phyloP scores from a whole-genome alignment of 257 asterid genomes.

The Primulina huaijiensis region DNA sequence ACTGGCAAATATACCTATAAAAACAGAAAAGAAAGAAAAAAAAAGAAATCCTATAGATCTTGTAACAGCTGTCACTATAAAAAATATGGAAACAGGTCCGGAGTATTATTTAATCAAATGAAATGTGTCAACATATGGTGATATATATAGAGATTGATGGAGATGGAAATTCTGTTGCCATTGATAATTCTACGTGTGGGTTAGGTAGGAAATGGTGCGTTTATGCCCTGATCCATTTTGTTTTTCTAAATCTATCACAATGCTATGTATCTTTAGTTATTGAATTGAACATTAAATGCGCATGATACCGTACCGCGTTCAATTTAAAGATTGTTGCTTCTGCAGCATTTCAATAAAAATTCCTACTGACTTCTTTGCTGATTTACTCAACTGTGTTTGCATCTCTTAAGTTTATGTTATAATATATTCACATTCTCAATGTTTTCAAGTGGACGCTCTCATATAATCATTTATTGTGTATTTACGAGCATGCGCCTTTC shows the following conservation, averaged over 20 bases:
- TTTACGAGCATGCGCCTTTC: neutral
- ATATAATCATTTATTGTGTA: conserved; percentile 1
- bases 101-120: neutral
- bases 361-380: neutral
- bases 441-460: neutral
- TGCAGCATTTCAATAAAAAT: neutral
- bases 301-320: neutral
- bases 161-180: neutral
- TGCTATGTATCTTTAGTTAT: neutral
- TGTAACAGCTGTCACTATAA: neutral
- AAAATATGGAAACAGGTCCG: neutral
- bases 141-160: neutral
- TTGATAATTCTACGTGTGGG: neutral
- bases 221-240: neutral
- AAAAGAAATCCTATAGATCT: neutral
- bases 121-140: neutral
- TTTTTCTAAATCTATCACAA: neutral
- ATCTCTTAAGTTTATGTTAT: neutral
- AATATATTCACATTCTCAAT: neutral
- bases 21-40: no score
- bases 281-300: neutral
- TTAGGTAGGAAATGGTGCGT: neutral
- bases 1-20: neutral
- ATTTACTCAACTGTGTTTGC: neutral
- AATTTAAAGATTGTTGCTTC: conserved; percentile 1